Base-by-base conservation (phyloP, 2,329 filamentous ascomycete species). In the Akanthomyces lecanii region DNA sequence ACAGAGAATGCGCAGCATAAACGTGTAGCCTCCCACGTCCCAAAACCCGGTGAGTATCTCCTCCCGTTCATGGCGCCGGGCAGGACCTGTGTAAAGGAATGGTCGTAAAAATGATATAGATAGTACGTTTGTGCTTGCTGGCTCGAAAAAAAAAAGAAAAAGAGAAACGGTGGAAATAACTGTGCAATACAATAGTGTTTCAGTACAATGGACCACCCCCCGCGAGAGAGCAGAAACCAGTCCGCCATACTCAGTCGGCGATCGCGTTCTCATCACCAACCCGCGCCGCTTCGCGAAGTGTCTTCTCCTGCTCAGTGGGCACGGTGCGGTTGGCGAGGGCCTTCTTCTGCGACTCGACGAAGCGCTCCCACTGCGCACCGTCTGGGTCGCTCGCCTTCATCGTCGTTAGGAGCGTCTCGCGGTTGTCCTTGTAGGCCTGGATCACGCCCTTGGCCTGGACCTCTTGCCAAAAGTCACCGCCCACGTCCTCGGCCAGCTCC, bases 381-480 rank as follows among this genome's bases (percentile, higher is more conserved):
- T 86, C 84, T 0, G 87, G 85, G 66, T 92, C 90, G 33, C 82
- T 81, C 5, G 84, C 84, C 21, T 84, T 79, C 66, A 88, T 70
- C 56, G 74, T 70, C 64, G 77, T 75, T 47, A 82, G 71, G 23
- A 87, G 77, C 59, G 81, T 71, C 18, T 82, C 80, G 63, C 76
- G 78, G 66, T 87, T 74, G 69, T 87, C 83, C 68, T 84, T 81
- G 67, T 91, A 87, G 0, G 85, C 82, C 62, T 79, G 77, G 14
- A 89, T 79, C 57, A 83, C 82, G 0, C 89, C 88, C 67, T 84
- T 82, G 48, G 82, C 78, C 59, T 81, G 77, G 4, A 85, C 79
- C 68, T 82, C 81, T 53, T 77, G 76, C 55, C 89, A 73, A 28
- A 84, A 80, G 65, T 85, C 82, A 47, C 88, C 85, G 25, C 83